These are phyloP conservation scores for Venturia carpophila DNA, from an alignment of 2,329 filamentous ascomycete species.

Conservation along the genomic window DNA sequence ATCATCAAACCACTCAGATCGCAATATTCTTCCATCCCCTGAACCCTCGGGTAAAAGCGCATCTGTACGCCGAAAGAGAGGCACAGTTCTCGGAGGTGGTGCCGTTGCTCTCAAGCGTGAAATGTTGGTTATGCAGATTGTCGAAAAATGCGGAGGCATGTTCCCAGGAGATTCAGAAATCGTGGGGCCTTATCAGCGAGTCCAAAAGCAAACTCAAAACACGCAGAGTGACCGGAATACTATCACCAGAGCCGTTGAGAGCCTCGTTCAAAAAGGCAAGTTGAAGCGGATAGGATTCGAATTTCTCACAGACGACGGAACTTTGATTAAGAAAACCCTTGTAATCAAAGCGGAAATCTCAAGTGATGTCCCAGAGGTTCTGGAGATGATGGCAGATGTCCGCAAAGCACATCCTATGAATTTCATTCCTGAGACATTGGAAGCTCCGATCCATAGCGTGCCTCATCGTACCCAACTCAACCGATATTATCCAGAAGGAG, in stretches of 20 bases:
- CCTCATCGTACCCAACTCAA: slow-evolving; percentile 5
- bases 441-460: background rate
- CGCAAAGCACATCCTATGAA: slow-evolving; percentile 31
- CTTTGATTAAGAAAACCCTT: slow-evolving; percentile 44
- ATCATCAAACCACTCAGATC: background rate
- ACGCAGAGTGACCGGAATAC: slow-evolving; percentile 42
- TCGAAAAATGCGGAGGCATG: slow-evolving; percentile 47
- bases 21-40: background rate
- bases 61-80: slow-evolving; percentile 20
- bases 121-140: slow-evolving; percentile 47
- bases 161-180: slow-evolving; percentile 49
- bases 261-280: slow-evolving; percentile 42
- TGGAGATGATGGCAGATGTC: slow-evolving; percentile 43
- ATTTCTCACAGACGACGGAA: slow-evolving; percentile 41
- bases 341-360: slow-evolving; percentile 40
- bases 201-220: slow-evolving; percentile 43
- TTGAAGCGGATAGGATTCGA: slow-evolving; percentile 47
- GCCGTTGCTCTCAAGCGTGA: slow-evolving; percentile 33
- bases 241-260: slow-evolving; percentile 42
- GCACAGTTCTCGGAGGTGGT: slow-evolving; percentile 32
- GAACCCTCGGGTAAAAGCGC: background rate
- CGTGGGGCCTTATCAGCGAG: slow-evolving; percentile 45
- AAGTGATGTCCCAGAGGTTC: slow-evolving; percentile 36
- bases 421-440: slow-evolving; percentile 6
- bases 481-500: background rate